Evolutionary conservation across 2,329 filamentous ascomycete species (phyloP), one percentile per base, ranked within the genome.

Genomic region (Phialocephala sp.): DNA sequence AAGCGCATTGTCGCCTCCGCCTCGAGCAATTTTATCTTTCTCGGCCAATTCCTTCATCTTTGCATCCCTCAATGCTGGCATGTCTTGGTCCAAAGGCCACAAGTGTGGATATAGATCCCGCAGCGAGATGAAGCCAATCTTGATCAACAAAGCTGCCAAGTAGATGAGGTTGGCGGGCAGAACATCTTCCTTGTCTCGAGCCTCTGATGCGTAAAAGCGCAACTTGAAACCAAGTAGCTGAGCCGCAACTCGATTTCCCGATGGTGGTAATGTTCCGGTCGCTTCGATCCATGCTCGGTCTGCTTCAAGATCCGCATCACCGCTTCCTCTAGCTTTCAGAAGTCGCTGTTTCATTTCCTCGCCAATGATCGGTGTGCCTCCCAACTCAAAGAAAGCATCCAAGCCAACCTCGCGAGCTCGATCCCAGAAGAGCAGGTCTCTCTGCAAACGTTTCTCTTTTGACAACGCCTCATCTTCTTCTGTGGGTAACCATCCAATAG

Each of bases 181-280:
- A 2, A 89, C 84, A 73, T 98, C 95, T 0, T 85, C 82, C 62
- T 89, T 85, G 66, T 92, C 88, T 63, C 94, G 87, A 41, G 91
- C 89, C 35, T 89, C 83, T 0, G 93, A 96, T 47, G 92, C 91
- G 76, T 99, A 99, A 78, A 97, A 99, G 15, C 92, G 91, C 59
- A 99, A 85, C 79, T 99, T 99, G 84, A 99, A 99, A 4, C 95
- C 95, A 15, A 99, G 88, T 3, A 99, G 85, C 76, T 98, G 95
- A 36, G 96, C 96, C 0, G 95, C 95, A 66, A 96, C 92, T 52
- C 90, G 88, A 76, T 97, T 99, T 36, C 96, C 95, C 36, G 86
- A 84, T 1, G 94, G 93, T 4, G 94, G 94, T 3, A 95, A 80
- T 0, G 92, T 96, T 63, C 89, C 90, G 2, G 94, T 97, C 66